phyloP scores from a whole-genome alignment of 768 basidiomycete species.

The Porpolomopsis calyptriformis region DNA sequence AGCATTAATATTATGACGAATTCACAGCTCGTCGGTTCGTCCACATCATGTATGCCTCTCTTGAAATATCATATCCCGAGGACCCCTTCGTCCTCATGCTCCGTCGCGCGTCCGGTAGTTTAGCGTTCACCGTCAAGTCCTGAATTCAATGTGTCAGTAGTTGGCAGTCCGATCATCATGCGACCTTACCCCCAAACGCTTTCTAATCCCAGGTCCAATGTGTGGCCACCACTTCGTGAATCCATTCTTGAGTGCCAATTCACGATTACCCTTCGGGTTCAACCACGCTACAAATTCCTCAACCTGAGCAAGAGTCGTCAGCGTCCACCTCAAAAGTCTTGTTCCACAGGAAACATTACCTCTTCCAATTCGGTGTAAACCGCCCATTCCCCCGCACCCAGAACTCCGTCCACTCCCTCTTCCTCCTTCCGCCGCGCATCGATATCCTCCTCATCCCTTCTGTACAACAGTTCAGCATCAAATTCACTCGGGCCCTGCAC shows the following conservation, averaged over 20 bases:
- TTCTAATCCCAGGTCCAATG: conserved; percentile 67
- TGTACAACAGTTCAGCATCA: conserved; percentile 62
- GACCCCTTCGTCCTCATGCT: conserved; percentile 59
- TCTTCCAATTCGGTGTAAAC: conserved; percentile 79
- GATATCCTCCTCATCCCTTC: conserved; percentile 49
- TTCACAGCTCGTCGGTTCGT: conserved; percentile 64
- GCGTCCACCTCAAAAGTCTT: conserved; percentile 6
- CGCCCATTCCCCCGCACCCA: conserved; percentile 81
- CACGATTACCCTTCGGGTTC: conserved; percentile 84
- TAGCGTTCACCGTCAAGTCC: conserved; percentile 63
- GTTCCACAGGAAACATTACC: conserved; percentile 36
- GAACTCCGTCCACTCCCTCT: conserved; percentile 67
- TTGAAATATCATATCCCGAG: conserved; percentile 49
- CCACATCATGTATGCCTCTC: conserved; percentile 86
- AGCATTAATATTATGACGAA: conserved; percentile 20
- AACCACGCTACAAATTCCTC: conserved; percentile 82
- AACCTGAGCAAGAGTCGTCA: conserved; percentile 37
- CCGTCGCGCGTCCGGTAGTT: conserved; percentile 69
- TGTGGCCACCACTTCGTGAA: conserved; percentile 81
- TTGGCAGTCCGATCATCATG: background rate
- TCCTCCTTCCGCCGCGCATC: conserved; percentile 57
- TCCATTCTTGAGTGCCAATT: conserved; percentile 65
- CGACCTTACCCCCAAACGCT: conserved; percentile 57
- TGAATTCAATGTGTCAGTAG: conserved; percentile 19
- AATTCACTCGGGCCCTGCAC: conserved; percentile 84